phyloP scores from a whole-genome alignment of 306 rosid species.

The Pyrus pyrifolia region DNA sequence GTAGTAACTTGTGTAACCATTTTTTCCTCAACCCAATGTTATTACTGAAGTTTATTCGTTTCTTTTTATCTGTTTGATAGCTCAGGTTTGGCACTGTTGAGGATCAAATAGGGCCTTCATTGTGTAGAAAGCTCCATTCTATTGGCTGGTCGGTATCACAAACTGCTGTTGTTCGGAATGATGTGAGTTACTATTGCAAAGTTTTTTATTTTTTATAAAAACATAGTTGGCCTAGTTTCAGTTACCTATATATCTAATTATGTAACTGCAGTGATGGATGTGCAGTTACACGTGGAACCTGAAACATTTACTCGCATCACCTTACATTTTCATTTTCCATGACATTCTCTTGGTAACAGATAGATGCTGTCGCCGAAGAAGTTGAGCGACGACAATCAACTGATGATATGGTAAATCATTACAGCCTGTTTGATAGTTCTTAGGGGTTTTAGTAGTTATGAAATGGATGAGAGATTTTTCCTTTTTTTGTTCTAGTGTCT shows the following conservation, averaged over 20 bases:
- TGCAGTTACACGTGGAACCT: background rate
- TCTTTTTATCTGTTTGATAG: conserved; percentile 64
- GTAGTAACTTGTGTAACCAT: background rate
- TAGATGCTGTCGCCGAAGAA: conserved; percentile 92
- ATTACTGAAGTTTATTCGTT: conserved; percentile 37
- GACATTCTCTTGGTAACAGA: conserved; percentile 39
- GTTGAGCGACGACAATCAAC: conserved; percentile 60
- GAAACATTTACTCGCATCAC: conserved; percentile 3
- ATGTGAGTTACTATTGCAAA: conserved; percentile 46
- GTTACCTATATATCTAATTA: background rate
- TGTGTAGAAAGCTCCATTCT: conserved; percentile 66
- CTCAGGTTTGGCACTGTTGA: conserved; percentile 94
- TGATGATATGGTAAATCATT: conserved; percentile 63
- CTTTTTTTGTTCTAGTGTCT: conserved; percentile 10
- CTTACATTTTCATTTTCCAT: conserved; percentile 15
- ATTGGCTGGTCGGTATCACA: conserved; percentile 77
- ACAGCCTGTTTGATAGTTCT: conserved; percentile 7
- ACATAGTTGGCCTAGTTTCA: background rate
- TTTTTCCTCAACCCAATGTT: conserved; percentile 13
- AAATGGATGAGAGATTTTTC: background rate
- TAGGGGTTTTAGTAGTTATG: conserved; percentile 1
- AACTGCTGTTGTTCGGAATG: conserved; percentile 60
- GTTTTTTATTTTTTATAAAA: background rate
- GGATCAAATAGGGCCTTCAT: conserved; percentile 73
- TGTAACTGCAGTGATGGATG: background rate